A percentile compares a stretch with the other conserved stretches of the same genome.
phyloP scores from a whole-genome alignment of 2,329 filamentous ascomycete genomes.

The Pseudocercospora crystallina region DNA sequence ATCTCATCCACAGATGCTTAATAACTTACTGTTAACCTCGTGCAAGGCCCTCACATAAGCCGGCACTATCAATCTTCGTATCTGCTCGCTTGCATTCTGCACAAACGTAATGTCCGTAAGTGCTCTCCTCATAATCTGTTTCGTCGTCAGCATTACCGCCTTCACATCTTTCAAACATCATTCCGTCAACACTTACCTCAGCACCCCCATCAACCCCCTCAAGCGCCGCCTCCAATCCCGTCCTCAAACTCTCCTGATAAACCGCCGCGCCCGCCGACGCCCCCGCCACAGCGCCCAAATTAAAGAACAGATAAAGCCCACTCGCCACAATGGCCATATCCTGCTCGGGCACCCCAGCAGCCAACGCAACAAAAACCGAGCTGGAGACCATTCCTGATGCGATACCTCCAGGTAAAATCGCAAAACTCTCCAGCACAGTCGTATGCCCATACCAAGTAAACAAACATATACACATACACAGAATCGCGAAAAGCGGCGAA shows the following conservation, averaged over 20 bases:
- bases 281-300: conserved; percentile 44
- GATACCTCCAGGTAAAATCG: conserved; percentile 50
- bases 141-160: conserved; percentile 4
- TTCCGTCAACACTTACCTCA: conserved; percentile 10
- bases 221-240: conserved; percentile 35
- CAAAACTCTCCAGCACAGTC: conserved; percentile 42
- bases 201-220: conserved; percentile 31
- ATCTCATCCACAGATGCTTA: too few species aligned
- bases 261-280: conserved; percentile 41
- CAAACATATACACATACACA: conserved; percentile 54
- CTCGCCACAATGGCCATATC: conserved; percentile 53
- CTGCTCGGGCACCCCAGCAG: conserved; percentile 44
- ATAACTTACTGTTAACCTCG: conserved; percentile 27
- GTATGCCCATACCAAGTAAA: conserved; percentile 62
- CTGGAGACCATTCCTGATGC: conserved; percentile 50
- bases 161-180: conserved; percentile 12
- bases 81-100: conserved; percentile 20
- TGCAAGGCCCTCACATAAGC: conserved; percentile 29
- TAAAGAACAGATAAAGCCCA: conserved; percentile 49
- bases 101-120: conserved; percentile 44
- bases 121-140: conserved; percentile 43
- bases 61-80: conserved; percentile 26
- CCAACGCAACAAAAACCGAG: conserved; percentile 52
- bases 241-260: conserved; percentile 38
- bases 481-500: conserved; percentile 50